Base-by-base conservation (phyloP, 306 rosid species). In the Prunus mongolica region DNA sequence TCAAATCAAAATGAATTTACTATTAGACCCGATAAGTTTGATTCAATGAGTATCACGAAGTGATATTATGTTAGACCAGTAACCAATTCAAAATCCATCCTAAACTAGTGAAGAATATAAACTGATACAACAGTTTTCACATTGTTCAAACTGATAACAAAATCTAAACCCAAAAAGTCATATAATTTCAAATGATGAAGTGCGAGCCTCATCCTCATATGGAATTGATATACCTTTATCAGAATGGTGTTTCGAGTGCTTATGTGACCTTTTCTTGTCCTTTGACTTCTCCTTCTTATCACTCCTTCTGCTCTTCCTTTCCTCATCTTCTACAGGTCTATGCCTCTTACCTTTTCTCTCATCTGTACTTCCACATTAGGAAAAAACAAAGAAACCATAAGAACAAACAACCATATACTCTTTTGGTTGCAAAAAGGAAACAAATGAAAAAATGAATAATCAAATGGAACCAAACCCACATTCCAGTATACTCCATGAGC, bases 311-410 rank as follows among this genome's bases (percentile, higher is more conserved):
- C 76, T 61, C 84, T 85, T 92, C 83, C 77, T 87, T 27, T 83
- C 93, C 24, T 77, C 92, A 78, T 83, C 89, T 61, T 89, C 97
- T 28, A 56, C 86, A 2, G 77, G 73, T 82, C 91, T 89, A 27
- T 22, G 83, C 83, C 93, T 90, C 96, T 95, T 95, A 73, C 78
- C 81, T 76, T 75, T 85, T 67, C 85, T 88, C 74, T 85, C 96
- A 72, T 83, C 99, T 95, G 85, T 67, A 25, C 41, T 76, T 82
- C 47, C 73, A 54, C 76, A 63, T 72, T 34, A 74, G 14, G 22
- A 67, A 50, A 28, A 69, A 45, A 54, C 60, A 8, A 15, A 54
- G 22, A 18, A 4, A 12, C 10, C 3, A 2, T 51, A 15, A 56
- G 27, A 63, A 66, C 22, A 11, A n/a, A 0, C 16, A 9, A 55